Conservation (phyloP, 805 yeast genomes). For the Hanseniaspora opuntiae region DNA sequence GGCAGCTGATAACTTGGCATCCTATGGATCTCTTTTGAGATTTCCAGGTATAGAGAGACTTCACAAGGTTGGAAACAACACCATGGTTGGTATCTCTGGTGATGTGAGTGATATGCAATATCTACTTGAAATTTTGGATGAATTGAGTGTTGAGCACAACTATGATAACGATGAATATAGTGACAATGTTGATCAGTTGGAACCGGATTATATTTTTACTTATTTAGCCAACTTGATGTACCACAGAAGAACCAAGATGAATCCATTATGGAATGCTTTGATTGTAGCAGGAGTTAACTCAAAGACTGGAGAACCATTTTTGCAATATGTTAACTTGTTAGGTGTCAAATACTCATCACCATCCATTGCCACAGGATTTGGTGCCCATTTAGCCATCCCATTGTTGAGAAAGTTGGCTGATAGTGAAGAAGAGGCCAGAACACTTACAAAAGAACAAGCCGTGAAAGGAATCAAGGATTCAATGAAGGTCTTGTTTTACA, state of each 20-base stretch:
- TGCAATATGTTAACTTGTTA: constrained; percentile 75
- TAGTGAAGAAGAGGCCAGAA: constrained; percentile 57
- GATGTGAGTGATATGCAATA: constrained; percentile 90
- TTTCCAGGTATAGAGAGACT: constrained; percentile 77
- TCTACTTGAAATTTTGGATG: constrained; percentile 58
- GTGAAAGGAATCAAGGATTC: constrained; percentile 62
- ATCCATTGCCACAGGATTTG: constrained; percentile 89
- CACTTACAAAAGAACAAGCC: constrained; percentile 62
- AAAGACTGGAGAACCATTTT: constrained; percentile 35
- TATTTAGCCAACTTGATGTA: constrained; percentile 76
- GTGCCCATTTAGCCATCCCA: constrained; percentile 88
- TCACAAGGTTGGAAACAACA: constrained; percentile 66
- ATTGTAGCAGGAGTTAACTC: constrained; percentile 75
- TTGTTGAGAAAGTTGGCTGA: constrained; percentile 74
- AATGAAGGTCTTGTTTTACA: constrained; percentile 86
- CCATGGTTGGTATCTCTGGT: constrained; percentile 88
- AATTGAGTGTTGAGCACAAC: constrained; percentile 61
- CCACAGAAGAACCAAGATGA: constrained; percentile 78
- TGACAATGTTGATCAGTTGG: constrained; percentile 43
- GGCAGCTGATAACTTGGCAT: constrained; percentile 89
- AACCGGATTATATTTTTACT: constrained; percentile 81
- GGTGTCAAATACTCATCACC: constrained; percentile 87
- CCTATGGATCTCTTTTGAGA: constrained; percentile 86
- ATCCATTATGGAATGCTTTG: constrained; percentile 91
- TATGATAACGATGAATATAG: constrained; percentile 45